phyloP scores from a whole-genome alignment of 768 basidiomycete species.

The Lyophyllum atratum region DNA sequence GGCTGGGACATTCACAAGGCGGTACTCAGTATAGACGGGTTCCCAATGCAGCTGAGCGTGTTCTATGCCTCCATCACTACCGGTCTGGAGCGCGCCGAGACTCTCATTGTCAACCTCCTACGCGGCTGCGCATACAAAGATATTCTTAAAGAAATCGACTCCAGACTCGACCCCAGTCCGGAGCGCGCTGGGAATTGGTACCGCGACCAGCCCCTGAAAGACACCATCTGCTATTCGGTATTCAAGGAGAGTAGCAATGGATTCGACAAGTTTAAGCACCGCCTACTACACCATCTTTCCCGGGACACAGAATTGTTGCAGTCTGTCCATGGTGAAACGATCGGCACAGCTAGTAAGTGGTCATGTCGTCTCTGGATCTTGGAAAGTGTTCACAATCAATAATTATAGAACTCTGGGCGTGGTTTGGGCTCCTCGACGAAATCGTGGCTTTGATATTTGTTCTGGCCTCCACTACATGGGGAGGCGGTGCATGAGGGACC shows the following conservation, averaged over 20 bases:
- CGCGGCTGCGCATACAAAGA: not conserved
- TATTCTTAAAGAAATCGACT: not conserved
- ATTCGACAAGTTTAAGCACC: not conserved
- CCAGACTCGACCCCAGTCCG: not conserved
- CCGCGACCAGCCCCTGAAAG: not conserved
- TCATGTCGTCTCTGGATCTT: not conserved
- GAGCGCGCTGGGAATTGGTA: not conserved
- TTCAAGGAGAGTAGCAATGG: not conserved
- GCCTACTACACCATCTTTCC: not conserved
- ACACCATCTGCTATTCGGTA: not conserved
- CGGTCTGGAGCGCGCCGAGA: not conserved
- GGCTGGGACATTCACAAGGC: not conserved
- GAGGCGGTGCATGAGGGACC: not conserved
- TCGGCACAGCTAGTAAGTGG: no score
- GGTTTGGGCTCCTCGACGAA: not conserved
- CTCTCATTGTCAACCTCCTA: not conserved
- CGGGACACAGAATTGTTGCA: not conserved
- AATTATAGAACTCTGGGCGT: not conserved
- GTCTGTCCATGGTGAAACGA: not conserved
- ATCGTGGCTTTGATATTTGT: not conserved
- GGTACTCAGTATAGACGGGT: not conserved
- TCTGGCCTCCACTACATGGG: constrained; percentile 1
- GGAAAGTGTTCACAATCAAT: no score
- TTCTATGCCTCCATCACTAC: not conserved
- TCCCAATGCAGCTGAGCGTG: not conserved